Conservation (phyloP, 208 protist genomes). For the Leishmania tarentolae region DNA sequence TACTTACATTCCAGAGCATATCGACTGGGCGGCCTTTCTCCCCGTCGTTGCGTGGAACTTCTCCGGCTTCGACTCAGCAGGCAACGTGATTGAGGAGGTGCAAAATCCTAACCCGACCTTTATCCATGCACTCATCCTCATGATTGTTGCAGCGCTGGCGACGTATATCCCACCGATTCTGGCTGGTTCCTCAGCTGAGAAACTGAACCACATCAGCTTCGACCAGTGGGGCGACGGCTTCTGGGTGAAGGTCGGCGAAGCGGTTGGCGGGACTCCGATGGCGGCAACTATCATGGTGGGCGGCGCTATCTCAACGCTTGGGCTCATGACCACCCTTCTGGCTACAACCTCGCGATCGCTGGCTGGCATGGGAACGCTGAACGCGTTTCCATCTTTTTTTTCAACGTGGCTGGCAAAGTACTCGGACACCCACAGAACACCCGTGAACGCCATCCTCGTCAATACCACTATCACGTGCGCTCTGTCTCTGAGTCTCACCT, state of each 20-base stretch:
- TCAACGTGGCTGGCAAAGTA: slow-evolving; percentile 72
- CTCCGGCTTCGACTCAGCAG: slow-evolving; percentile 89
- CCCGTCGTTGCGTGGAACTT: slow-evolving; percentile 92
- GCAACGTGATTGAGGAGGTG: slow-evolving; percentile 91
- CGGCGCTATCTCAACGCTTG: slow-evolving; percentile 79
- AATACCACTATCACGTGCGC: slow-evolving; percentile 77
- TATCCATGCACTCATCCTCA: slow-evolving; percentile 80
- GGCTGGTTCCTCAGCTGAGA: slow-evolving; percentile 66
- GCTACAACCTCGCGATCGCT: slow-evolving; percentile 86
- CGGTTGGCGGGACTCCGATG: slow-evolving; percentile 80
- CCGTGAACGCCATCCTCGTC: slow-evolving; percentile 79
- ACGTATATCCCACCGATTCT: slow-evolving; percentile 90
- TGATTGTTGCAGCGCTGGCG: slow-evolving; percentile 73
- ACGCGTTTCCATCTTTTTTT: slow-evolving; percentile 75
- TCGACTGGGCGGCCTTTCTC: slow-evolving; percentile 88
- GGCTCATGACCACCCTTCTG: slow-evolving; percentile 85
- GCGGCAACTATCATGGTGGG: slow-evolving; percentile 78
- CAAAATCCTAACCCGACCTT: slow-evolving; percentile 84
- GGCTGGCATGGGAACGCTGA: slow-evolving; percentile 86
- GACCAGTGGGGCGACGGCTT: slow-evolving; percentile 84
- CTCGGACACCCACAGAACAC: slow-evolving; percentile 56
- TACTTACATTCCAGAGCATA: slow-evolving; percentile 56
- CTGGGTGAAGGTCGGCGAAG: slow-evolving; percentile 86
- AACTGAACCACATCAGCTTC: slow-evolving; percentile 59
- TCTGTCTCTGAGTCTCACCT: slow-evolving; percentile 72